These are phyloP conservation scores for Nepenthes gracilis DNA, from an alignment of 148 eudicot genomes.

Conservation along the genomic window DNA sequence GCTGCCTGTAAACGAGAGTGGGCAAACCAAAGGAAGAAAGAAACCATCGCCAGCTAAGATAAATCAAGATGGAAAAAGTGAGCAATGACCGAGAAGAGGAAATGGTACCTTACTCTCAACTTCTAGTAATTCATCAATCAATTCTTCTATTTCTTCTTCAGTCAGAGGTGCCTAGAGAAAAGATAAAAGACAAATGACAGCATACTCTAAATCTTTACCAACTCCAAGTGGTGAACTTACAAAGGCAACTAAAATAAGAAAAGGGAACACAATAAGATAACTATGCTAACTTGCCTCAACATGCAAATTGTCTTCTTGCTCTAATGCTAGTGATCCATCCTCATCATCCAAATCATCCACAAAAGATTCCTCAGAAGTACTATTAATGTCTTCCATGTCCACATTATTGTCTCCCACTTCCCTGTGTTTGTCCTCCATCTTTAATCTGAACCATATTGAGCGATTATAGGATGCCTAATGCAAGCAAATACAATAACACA, in stretches of 20 bases:
- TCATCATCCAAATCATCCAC: conserved; percentile 28
- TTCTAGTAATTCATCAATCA: conserved; percentile 67
- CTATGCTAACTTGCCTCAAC: conserved; percentile 35
- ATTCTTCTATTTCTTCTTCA: conserved; percentile 77
- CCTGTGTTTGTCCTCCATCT: conserved; percentile 15
- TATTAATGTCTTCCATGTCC: conserved; percentile 25
- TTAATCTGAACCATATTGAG: too few relatives aligned
- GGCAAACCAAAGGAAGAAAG: conserved; percentile 7
- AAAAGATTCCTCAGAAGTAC: conserved; percentile 29
- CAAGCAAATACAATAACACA: too few relatives aligned
- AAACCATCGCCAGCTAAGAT: background rate
- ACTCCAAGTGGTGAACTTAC: background rate
- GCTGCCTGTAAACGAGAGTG: conserved; percentile 63
- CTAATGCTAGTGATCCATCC: conserved; percentile 22
- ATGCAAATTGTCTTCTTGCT: conserved; percentile 27
- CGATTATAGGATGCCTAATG: too few relatives aligned
- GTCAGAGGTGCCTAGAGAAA: conserved; percentile 55
- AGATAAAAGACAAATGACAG: background rate
- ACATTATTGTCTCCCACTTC: conserved; percentile 12
- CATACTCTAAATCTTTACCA: background rate
- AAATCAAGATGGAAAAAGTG: background rate
- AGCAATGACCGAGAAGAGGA: background rate
- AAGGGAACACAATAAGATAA: background rate
- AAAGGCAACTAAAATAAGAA: background rate
- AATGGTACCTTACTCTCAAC: conserved; percentile 77